These are phyloP conservation scores for Chaetomium tenue DNA, from an alignment of 495 filamentous ascomycete genomes.

Conservation along the genomic window DNA sequence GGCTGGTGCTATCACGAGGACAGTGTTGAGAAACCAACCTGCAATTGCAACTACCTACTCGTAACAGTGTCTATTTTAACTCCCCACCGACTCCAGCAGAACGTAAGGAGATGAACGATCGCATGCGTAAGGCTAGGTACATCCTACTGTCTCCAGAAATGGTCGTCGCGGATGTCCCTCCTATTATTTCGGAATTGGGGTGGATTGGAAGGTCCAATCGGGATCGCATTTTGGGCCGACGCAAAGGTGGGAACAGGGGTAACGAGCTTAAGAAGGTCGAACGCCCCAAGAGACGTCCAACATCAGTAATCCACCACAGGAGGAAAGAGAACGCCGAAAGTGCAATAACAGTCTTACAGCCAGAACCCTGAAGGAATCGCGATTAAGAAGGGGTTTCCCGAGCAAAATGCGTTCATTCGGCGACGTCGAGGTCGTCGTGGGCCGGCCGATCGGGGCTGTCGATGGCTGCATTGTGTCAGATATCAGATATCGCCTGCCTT, in stretches of 20 bases:
- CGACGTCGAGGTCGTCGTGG: slow-evolving; percentile 96
- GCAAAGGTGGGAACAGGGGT: slow-evolving; percentile 38
- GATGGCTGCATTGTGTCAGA: slow-evolving; percentile 46
- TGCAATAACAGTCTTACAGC: slow-evolving; percentile 32
- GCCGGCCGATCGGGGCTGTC: slow-evolving; percentile 73
- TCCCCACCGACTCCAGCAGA: slow-evolving; percentile 15
- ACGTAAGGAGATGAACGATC: slow-evolving; percentile 13
- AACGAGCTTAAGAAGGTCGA: slow-evolving; percentile 16
- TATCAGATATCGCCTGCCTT: slow-evolving; percentile 25
- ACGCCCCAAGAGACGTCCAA: slow-evolving; percentile 22
- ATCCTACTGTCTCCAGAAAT: background rate
- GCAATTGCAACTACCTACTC: slow-evolving; percentile 23
- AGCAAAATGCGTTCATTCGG: slow-evolving; percentile 58
- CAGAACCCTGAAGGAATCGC: slow-evolving; percentile 16
- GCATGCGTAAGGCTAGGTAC: slow-evolving; percentile 13
- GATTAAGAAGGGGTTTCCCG: background rate
- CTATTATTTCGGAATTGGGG: background rate
- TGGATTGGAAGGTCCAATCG: background rate
- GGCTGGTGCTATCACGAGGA: background rate
- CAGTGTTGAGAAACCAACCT: background rate
- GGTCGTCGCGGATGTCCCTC: background rate
- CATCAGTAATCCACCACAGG: slow-evolving; percentile 34
- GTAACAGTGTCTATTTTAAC: slow-evolving; percentile 23
- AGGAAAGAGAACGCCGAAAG: slow-evolving; percentile 17
- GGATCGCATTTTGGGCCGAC: slow-evolving; percentile 21